Base-by-base conservation (phyloP, 345 rosid species). In the Combretum micranthum region DNA sequence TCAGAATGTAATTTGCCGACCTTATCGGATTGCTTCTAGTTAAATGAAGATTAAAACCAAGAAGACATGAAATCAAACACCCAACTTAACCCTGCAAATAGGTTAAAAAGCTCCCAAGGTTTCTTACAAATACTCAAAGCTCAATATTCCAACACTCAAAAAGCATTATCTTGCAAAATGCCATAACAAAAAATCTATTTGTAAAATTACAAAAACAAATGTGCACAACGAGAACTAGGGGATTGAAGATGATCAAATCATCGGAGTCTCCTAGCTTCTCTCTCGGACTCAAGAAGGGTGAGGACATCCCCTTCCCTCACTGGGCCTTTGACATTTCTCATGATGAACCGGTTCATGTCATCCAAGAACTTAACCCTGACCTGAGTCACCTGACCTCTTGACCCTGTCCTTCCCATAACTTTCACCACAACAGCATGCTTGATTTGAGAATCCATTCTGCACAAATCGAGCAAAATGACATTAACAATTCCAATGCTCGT, bases 241-340 rank as follows among this genome's bases (percentile, higher is more conserved):
- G n/a, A 4, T 32, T 7, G 10, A 32, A 5, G 9, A 9, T 32
- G 39, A 32, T 32, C 39, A 32, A 32, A n/a, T 78, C 75, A 78
- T 13, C 90, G 90, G 21, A 84, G 80, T 57, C 90, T 81, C 79
- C 90, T 77, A 13, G 90, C 90, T 71, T 83, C 90, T 49, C 90
- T 72, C 77, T 83, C 90, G 0, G 90, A 80, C 79, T 84, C 87
- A 13, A 84, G 84, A 39, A 84, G 69, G 20, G 86, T 78, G 25
- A 84, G 84, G 50, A 84, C 65, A 60, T 84, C 90, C 1, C 86
- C 90, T 63, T 84, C 86, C 60, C 90, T 84, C 5, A 84, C 83
- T 0, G 90, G 86, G 62, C 90, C 90, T 73, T 85, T 80, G 17
- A 80, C 88, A n/a, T 86, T 86, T 72, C 95, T 76, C 88, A 83